phyloP scores from a whole-genome alignment of 2,329 filamentous ascomycete species.

The Alternaria solani region DNA sequence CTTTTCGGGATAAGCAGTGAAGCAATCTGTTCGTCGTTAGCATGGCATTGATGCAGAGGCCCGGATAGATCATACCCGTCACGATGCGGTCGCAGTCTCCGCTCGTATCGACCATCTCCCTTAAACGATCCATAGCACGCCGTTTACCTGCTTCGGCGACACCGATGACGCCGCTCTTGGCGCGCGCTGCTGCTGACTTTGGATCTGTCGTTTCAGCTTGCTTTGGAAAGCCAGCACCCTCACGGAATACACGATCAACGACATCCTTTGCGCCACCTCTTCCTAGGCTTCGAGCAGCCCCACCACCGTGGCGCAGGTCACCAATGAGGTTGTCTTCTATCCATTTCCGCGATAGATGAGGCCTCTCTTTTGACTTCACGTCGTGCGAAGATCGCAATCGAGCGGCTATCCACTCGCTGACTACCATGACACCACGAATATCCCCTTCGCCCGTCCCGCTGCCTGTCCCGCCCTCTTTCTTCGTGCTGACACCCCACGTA shows the following conservation, averaged over 20 bases:
- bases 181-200: constrained; percentile 62
- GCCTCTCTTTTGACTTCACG: constrained; percentile 47
- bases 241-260: constrained; percentile 78
- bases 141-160: constrained; percentile 78
- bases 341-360: constrained; percentile 75
- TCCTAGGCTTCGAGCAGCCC: constrained; percentile 74
- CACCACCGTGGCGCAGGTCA: constrained; percentile 74
- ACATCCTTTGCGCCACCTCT: constrained; percentile 77
- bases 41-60: not conserved
- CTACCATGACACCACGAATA: constrained; percentile 83
- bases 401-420: constrained; percentile 84
- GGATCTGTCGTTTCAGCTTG: constrained; percentile 59
- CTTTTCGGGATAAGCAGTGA: constrained; percentile 83
- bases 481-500: constrained; percentile 78
- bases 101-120: constrained; percentile 79
- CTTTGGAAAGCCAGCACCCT: constrained; percentile 79
- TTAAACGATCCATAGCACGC: constrained; percentile 73
- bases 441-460: constrained; percentile 74
- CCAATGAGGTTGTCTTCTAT: constrained; percentile 75
- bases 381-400: constrained; percentile 64
- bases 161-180: constrained; percentile 60
- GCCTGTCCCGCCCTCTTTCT: constrained; percentile 69
- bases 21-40: constrained; percentile 67
- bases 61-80: constrained; percentile 54
- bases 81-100: constrained; percentile 82